Percentiles rank a stretch among this genome's conserved stretches.
Evolutionary conservation across 2,329 filamentous ascomycete genomes (phyloP).

Genomic region (Colletotrichum lindemuthianum): DNA sequence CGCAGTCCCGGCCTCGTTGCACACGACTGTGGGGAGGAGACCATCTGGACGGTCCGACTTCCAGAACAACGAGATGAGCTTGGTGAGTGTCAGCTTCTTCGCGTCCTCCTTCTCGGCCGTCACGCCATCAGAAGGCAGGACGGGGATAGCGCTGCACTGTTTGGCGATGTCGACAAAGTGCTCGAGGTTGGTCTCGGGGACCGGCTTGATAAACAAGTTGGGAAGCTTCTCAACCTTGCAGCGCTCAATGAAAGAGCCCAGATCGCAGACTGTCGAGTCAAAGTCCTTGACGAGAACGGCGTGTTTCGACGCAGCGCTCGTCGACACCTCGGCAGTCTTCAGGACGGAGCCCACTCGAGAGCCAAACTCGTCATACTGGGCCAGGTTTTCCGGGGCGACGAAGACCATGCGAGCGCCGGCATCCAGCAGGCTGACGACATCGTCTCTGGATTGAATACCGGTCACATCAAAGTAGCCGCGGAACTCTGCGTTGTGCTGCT

Average conservation of each 20-base stretch:
- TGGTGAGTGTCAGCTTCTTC: slow-evolving; percentile 72
- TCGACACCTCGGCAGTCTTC: slow-evolving; percentile 55
- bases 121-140: slow-evolving; percentile 77
- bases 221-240: slow-evolving; percentile 57
- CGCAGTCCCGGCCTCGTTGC: slow-evolving; percentile 84
- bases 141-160: slow-evolving; percentile 70
- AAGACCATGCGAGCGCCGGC: slow-evolving; percentile 87
- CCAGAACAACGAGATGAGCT: slow-evolving; percentile 78
- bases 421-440: slow-evolving; percentile 84
- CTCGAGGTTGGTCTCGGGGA: slow-evolving; percentile 56
- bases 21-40: slow-evolving; percentile 89
- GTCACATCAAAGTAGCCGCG: slow-evolving; percentile 82
- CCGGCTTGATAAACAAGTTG: slow-evolving; percentile 62
- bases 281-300: slow-evolving; percentile 64
- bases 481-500: slow-evolving; percentile 60
- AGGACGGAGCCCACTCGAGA: slow-evolving; percentile 65
- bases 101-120: slow-evolving; percentile 73
- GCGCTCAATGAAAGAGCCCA: slow-evolving; percentile 56
- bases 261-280: slow-evolving; percentile 54
- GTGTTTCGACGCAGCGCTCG: slow-evolving; percentile 52
- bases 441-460: slow-evolving; percentile 72
- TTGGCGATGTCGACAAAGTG: slow-evolving; percentile 59
- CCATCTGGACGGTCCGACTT: slow-evolving; percentile 85
- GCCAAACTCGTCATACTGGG: slow-evolving; percentile 64
- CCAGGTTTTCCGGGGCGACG: slow-evolving; percentile 76